Evolutionary conservation across 1,284 basidiomycete genomes (phyloP).

Genomic region (Austroboletus rostrupii): DNA sequence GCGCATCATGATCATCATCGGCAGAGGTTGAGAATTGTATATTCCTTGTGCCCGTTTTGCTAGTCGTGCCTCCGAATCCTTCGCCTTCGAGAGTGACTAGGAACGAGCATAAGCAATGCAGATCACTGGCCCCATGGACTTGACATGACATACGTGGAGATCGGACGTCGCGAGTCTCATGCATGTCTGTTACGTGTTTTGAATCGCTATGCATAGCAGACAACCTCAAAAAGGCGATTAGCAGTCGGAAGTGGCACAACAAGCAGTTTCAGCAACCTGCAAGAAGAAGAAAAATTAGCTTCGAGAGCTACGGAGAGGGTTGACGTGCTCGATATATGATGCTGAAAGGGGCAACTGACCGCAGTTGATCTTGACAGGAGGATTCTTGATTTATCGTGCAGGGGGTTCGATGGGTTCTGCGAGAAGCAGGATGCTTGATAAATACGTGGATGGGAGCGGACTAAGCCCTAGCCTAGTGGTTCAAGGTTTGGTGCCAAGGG

Average conservation of each 20-base stretch:
- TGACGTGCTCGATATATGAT: not conserved
- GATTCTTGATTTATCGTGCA: conserved; percentile 3
- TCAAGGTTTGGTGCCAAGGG: not conserved
- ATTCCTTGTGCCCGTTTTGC: not conserved
- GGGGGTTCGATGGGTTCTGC: not conserved
- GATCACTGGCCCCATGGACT: not conserved
- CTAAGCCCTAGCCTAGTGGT: not conserved
- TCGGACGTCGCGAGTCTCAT: conserved; percentile 2
- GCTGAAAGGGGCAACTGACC: conserved; percentile 12
- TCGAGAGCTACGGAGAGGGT: not conserved
- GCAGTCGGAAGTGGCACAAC: conserved; percentile 1
- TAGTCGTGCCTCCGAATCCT: conserved; percentile 2
- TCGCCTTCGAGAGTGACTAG: conserved; percentile 7
- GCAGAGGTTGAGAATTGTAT: not conserved
- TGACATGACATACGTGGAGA: conserved; percentile 15
- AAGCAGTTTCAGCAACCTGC: not conserved
- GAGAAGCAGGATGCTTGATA: conserved; percentile 1
- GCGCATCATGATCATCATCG: conserved; percentile 9
- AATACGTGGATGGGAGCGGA: not conserved
- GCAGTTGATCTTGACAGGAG: not conserved
- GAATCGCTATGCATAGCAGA: conserved; percentile 1
- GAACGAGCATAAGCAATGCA: not conserved
- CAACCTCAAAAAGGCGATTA: not conserved
- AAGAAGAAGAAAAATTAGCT: not conserved
- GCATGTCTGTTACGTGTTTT: not conserved